Evolutionary conservation across 306 rosid genomes (phyloP).

Genomic region (Senna siamea): DNA sequence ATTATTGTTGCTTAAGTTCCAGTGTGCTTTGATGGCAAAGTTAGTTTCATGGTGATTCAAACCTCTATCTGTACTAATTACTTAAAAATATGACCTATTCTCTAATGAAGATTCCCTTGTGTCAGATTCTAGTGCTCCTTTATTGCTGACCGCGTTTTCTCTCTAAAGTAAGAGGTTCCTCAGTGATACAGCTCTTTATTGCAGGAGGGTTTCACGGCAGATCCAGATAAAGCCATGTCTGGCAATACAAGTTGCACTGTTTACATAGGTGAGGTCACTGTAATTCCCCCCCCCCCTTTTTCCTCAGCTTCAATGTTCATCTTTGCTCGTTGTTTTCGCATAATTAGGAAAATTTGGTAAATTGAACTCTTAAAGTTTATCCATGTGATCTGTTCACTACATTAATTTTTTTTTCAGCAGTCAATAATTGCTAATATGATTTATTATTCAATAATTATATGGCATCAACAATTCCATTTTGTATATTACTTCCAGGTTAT

Average conservation of each 20-base stretch:
- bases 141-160: not conserved
- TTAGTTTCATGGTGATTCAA: not conserved
- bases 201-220: slow-evolving; percentile 40
- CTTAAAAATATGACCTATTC: not conserved
- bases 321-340: not conserved
- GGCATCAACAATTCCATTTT: not conserved
- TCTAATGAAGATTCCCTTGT: not conserved
- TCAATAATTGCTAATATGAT: not conserved
- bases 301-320: slow-evolving; percentile 1
- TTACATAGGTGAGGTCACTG: slow-evolving; percentile 48
- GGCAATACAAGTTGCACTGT: slow-evolving; percentile 52
- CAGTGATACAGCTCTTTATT: not conserved
- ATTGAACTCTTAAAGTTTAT: not conserved
- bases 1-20: not conserved
- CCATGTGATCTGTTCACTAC: not conserved
- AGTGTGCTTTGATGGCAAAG: slow-evolving; percentile 15
- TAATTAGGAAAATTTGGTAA: not conserved
- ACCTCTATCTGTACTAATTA: not conserved
- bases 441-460: not conserved
- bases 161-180: slow-evolving; percentile 11
- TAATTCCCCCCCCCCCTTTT: not conserved
- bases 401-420: not conserved
- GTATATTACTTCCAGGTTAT: not conserved
- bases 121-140: slow-evolving; percentile 14
- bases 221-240: slow-evolving; percentile 48